Evolutionary conservation across 495 filamentous ascomycete species (phyloP).

Genomic region (Penicillium cinerascens): DNA sequence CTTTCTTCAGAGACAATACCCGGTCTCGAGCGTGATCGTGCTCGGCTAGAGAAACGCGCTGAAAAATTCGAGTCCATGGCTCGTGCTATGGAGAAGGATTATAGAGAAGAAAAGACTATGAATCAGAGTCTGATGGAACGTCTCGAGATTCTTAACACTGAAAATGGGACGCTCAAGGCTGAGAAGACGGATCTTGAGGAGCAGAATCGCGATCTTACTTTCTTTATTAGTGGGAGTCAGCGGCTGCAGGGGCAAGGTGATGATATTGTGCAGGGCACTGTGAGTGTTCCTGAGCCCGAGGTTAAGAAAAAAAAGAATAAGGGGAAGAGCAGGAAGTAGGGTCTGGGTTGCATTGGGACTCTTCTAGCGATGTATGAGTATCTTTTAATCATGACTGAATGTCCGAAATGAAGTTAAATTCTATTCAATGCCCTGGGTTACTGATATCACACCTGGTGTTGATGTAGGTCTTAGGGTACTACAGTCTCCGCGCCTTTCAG

Average conservation of each 20-base stretch:
- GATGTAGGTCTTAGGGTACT: no score
- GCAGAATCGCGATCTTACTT: conserved; percentile 83
- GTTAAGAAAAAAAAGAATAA: conserved; percentile 54
- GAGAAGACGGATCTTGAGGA: conserved; percentile 67
- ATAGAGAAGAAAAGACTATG: conserved; percentile 85
- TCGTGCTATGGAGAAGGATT: conserved; percentile 67
- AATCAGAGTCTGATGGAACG: conserved; percentile 72
- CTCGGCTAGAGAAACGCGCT: conserved; percentile 62
- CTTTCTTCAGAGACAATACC: conserved; percentile 59
- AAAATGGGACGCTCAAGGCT: conserved; percentile 51
- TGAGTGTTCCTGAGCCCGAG: conserved; percentile 50
- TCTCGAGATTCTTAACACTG: conserved; percentile 61
- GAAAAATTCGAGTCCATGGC: conserved; percentile 72
- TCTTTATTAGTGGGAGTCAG: conserved; percentile 82
- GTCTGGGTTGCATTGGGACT: neutral
- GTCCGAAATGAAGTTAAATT: neutral
- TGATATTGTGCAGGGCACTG: conserved; percentile 54
- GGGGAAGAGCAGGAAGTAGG: conserved; percentile 32
- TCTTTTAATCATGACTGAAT: neutral
- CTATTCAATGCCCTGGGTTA: no score
- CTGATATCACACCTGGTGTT: no score
- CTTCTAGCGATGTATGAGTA: neutral
- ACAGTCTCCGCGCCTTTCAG: no score
- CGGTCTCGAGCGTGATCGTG: conserved; percentile 63
- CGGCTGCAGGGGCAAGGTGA: conserved; percentile 69